Conservation (phyloP, 1,284 basidiomycete genomes). For the Mycosarcoma maydis region DNA sequence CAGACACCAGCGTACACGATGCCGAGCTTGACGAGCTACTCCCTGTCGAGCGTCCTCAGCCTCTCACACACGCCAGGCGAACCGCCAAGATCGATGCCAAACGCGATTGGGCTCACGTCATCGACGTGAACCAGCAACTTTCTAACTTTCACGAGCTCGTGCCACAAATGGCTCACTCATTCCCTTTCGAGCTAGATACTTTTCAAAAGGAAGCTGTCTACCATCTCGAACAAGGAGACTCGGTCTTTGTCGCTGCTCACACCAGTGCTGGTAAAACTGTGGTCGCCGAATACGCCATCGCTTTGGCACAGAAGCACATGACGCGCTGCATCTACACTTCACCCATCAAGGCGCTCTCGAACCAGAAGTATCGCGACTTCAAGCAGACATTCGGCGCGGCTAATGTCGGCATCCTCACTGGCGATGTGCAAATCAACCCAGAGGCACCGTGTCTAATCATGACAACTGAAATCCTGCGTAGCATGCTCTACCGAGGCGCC, state of each 20-base stretch:
- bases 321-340: conserved; percentile 98
- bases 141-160: conserved; percentile 87
- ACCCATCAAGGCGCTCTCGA: conserved; percentile 97
- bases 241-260: conserved; percentile 98
- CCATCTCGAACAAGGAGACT: conserved; percentile 95
- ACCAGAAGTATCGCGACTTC: conserved; percentile 99
- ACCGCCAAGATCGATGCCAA: conserved; percentile 69
- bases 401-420: conserved; percentile 95
- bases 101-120: conserved; percentile 96
- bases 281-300: conserved; percentile 98
- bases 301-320: conserved; percentile 96
- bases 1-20: conserved; percentile 26
- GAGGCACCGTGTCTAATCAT: conserved; percentile 94
- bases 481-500: conserved; percentile 84
- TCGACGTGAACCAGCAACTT: conserved; percentile 90
- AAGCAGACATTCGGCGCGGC: conserved; percentile 92
- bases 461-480: conserved; percentile 93
- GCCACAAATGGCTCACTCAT: conserved; percentile 85
- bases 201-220: conserved; percentile 99
- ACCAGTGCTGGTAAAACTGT: conserved; percentile 99
- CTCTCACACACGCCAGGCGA: conserved; percentile 31
- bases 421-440: conserved; percentile 98
- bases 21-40: conserved; percentile 65
- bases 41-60: conserved; percentile 53
- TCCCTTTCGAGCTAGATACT: conserved; percentile 83